Conservation (phyloP, 2,329 filamentous ascomycete genomes). For the Botrytis elliptica region DNA sequence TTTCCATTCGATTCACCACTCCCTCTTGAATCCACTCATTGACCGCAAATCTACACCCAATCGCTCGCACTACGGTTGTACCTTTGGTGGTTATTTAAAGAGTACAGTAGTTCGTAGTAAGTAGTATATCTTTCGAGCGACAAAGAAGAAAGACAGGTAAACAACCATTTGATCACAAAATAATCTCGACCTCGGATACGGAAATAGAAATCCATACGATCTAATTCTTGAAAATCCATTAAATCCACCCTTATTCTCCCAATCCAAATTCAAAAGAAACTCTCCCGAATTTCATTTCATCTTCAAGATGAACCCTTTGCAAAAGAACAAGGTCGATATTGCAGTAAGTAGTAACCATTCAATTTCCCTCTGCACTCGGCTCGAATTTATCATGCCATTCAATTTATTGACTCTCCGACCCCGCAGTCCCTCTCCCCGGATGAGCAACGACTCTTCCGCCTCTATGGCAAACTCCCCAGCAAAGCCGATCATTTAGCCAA, state of each 20-base stretch:
- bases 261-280: neutral
- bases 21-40: slow-evolving; percentile 6
- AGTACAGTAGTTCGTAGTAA: neutral
- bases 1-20: slow-evolving; percentile 1
- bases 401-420: slow-evolving; percentile 6
- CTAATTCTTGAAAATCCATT: neutral
- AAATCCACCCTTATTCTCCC: neutral
- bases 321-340: slow-evolving; percentile 98
- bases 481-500: slow-evolving; percentile 96
- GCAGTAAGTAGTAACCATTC: slow-evolving; percentile 61
- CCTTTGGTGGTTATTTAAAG: neutral
- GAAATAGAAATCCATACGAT: neutral
- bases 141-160: slow-evolving; percentile 14
- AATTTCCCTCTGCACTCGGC: neutral
- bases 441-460: slow-evolving; percentile 92
- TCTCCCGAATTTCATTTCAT: slow-evolving; percentile 4
- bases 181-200: neutral
- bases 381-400: slow-evolving; percentile 4
- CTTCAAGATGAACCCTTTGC: slow-evolving; percentile 82
- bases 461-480: slow-evolving; percentile 96
- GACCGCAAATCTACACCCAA: neutral
- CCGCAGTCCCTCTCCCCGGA: slow-evolving; percentile 83
- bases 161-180: slow-evolving; percentile 3
- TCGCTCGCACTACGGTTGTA: slow-evolving; percentile 1
- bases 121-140: neutral